A percentile compares a stretch with the other conserved stretches of the same genome.
Evolutionary conservation across 2,329 filamentous ascomycete genomes (phyloP).

Genomic region (Balansia obtecta): DNA sequence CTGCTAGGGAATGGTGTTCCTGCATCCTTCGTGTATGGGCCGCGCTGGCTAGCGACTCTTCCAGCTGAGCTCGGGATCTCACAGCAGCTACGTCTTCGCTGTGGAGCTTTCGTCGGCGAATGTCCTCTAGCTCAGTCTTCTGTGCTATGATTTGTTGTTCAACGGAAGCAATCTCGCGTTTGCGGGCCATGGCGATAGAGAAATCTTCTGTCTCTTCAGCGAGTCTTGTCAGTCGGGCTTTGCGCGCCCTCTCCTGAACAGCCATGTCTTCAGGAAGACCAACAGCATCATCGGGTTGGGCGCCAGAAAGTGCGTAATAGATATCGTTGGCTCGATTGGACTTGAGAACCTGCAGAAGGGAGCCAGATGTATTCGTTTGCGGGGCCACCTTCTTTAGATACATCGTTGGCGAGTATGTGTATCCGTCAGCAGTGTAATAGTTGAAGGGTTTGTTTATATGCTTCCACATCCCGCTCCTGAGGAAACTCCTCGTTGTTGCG

Average conservation of each 20-base stretch:
- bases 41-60: conserved; percentile 27
- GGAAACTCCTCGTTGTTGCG: conserved; percentile 41
- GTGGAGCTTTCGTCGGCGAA: conserved; percentile 32
- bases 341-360: conserved; percentile 35
- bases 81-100: conserved; percentile 31
- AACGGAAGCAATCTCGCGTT: conserved; percentile 37
- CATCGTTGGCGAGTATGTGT: conserved; percentile 52
- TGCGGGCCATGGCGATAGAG: conserved; percentile 31
- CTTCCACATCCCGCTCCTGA: conserved; percentile 54
- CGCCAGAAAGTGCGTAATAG: conserved; percentile 39
- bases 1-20: conserved; percentile 35
- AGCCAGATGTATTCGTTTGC: conserved; percentile 23
- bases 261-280: conserved; percentile 39
- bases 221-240: conserved; percentile 31
- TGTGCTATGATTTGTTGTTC: conserved; percentile 37
- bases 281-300: conserved; percentile 39
- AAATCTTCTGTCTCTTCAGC: conserved; percentile 37
- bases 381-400: conserved; percentile 40
- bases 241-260: conserved; percentile 36
- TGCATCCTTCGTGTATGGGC: conserved; percentile 24
- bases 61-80: conserved; percentile 31
- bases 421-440: conserved; percentile 36
- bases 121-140: conserved; percentile 39
- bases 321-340: conserved; percentile 40
- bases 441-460: conserved; percentile 49